These are phyloP conservation scores for Talaromyces sp. DNA, from an alignment of 2,329 filamentous ascomycete genomes.

Conservation along the genomic window DNA sequence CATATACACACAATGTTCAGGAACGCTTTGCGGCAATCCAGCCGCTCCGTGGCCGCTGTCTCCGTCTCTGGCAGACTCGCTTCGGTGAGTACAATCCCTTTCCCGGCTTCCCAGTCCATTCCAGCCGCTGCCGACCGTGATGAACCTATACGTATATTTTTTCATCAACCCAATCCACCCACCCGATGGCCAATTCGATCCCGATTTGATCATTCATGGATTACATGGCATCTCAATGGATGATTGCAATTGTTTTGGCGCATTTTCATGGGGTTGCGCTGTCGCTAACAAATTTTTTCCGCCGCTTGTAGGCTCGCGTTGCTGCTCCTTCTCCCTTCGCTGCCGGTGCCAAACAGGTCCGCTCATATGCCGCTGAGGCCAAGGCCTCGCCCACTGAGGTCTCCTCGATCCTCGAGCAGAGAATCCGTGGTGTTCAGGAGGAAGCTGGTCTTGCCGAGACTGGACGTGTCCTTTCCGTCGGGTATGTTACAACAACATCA, in stretches of 20 bases:
- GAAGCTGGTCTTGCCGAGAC: constrained; percentile 96
- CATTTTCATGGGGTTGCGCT: constrained; percentile 43
- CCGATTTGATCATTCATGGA: constrained; percentile 23
- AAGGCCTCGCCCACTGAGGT: constrained; percentile 98
- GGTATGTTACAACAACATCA: constrained; percentile 59
- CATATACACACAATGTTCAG: constrained; percentile 75
- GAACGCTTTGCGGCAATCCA: constrained; percentile 95
- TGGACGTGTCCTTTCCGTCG: constrained; percentile 95
- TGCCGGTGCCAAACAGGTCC: constrained; percentile 67
- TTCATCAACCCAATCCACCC: constrained; percentile 24
- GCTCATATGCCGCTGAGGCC: constrained; percentile 86
- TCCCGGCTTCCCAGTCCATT: constrained; percentile 45
- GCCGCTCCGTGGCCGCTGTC: constrained; percentile 89
- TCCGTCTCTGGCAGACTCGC: constrained; percentile 87
- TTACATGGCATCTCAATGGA: constrained; percentile 21
- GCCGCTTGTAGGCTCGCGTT: constrained; percentile 66
- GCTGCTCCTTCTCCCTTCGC: constrained; percentile 74
- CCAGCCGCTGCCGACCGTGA: constrained; percentile 38
- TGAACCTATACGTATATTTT: constrained; percentile 14
- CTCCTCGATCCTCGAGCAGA: constrained; percentile 98
- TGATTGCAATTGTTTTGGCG: constrained; percentile 23
- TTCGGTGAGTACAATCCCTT: constrained; percentile 64
- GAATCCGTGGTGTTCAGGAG: constrained; percentile 97
- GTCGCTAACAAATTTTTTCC: constrained; percentile 44
- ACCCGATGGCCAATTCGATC: constrained; percentile 5